Evolutionary conservation across 2,329 filamentous ascomycete genomes (phyloP), one percentile per base, ranked within the genome.

Genomic region (Pyrenochaeta sp.): DNA sequence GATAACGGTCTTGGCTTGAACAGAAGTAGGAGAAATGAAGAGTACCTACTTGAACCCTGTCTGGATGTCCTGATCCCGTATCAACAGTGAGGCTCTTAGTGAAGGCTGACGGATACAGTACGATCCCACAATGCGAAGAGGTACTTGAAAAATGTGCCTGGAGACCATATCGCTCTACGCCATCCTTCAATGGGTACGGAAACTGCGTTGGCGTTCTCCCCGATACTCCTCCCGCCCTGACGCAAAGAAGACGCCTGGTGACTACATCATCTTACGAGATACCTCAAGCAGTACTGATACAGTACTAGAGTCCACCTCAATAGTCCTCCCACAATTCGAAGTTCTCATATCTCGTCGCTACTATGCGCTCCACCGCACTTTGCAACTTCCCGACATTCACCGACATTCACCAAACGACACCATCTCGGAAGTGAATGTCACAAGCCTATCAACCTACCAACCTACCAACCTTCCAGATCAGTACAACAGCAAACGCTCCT

Each of bases 1-100:
- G 48, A 51, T 43, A 36, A 37, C 46, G 49, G 50, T 54, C 42
- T 39, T 48, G 53, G 56, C 34, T 48, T 51, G 53, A 45, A 54
- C 15, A 19, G n/a, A 53, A 30, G 40, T 54, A 49, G 47, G 34
- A 36, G 42, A 30, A 48, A 58, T 6, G 4, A 32, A 27, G 42
- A 44, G 15, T 44, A 44, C 25, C 25, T 46, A 40, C 19, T 30
- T 37, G n/a, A 32, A 30, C 3, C 22, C 4, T 6, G n/a, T 5
- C 12, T 27, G 8, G 13, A 4, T 44, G 32, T 8, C 27, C 15
- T 10, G 4, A 1, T 34, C 24, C n/a, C 45, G 34, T 22, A 9
- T 54, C 32, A 28, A 24, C 8, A 49, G 27, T 49, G 15, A 24
- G 34, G 36, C 24, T 43, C 4, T 19, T 27, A 19, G 27, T 19